phyloP scores from a whole-genome alignment of 805 yeast genomes.

The Clavispora vitiphila region DNA sequence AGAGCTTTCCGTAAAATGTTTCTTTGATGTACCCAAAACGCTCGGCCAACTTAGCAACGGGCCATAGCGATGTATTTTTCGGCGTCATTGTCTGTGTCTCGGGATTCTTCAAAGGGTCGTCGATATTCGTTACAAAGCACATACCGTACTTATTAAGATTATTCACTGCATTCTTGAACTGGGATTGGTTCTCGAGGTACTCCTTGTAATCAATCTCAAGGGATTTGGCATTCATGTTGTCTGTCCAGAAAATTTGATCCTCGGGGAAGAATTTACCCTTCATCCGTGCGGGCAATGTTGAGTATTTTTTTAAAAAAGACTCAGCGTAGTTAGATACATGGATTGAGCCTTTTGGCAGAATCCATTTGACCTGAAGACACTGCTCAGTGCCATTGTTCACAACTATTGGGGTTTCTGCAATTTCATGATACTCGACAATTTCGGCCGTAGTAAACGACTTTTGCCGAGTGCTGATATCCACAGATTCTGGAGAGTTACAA shows the following conservation, averaged over 20 bases:
- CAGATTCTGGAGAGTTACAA: conserved; percentile 42
- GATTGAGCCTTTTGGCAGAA: conserved; percentile 17
- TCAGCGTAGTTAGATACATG: conserved; percentile 37
- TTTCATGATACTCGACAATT: conserved; percentile 30
- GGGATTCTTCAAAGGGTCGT: conserved; percentile 31
- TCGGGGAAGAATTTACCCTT: conserved; percentile 33
- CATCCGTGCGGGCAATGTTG: conserved; percentile 27
- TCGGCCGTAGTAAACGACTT: conserved; percentile 60
- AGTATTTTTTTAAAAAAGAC: conserved; percentile 42
- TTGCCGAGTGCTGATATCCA: conserved; percentile 55
- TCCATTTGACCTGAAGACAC: conserved; percentile 39
- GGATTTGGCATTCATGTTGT: conserved; percentile 13
- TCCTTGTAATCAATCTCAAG: conserved; percentile 32
- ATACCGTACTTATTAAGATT: conserved; percentile 55
- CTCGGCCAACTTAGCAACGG: conserved; percentile 36
- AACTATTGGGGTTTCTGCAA: conserved; percentile 31
- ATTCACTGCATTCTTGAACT: conserved; percentile 35
- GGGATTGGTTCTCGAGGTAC: conserved; percentile 27
- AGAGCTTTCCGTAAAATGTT: conserved; percentile 68
- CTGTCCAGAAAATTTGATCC: conserved; percentile 38
- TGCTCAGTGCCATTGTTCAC: conserved; percentile 19
- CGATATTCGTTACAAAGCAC: conserved; percentile 49
- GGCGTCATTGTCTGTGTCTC: conserved; percentile 30
- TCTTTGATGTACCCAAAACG: conserved; percentile 63
- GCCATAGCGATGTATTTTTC: conserved; percentile 37